A percentile compares a stretch with the other conserved stretches of the same genome.
Evolutionary conservation across 2,329 filamentous ascomycete species (phyloP).

Genomic region (Arthroderma sp.): DNA sequence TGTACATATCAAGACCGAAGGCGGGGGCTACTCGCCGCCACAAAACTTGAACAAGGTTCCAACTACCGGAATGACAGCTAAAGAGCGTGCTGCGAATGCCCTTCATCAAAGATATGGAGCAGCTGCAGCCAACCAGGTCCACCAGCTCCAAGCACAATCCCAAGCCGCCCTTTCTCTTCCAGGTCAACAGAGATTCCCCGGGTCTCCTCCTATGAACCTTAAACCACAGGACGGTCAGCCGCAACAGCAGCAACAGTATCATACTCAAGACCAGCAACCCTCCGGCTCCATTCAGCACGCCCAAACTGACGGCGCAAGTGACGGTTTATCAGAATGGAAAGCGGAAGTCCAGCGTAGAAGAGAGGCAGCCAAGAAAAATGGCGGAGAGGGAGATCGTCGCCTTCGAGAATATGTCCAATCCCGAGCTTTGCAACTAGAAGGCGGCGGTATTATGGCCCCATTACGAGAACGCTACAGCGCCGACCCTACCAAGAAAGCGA

Average conservation of each 20-base stretch:
- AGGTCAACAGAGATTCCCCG: conserved; percentile 19
- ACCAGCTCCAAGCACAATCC: conserved; percentile 30
- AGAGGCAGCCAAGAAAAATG: conserved; percentile 24
- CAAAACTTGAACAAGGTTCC: conserved; percentile 14
- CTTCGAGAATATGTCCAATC: conserved; percentile 31
- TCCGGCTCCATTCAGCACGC: conserved; percentile 31
- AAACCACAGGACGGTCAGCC: conserved; percentile 3
- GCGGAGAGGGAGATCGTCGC: conserved; percentile 24
- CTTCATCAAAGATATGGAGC: conserved; percentile 37
- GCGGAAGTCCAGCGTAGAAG: conserved; percentile 32
- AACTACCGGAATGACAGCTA: conserved; percentile 23
- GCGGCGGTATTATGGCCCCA: conserved; percentile 32
- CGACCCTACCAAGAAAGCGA: conserved; percentile 27
- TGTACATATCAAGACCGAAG: conserved; percentile 41
- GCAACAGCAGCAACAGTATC: conserved; percentile 15
- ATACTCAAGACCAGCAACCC: conserved; percentile 25
- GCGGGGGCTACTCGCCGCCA: conserved; percentile 28
- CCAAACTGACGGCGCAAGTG: conserved; percentile 65
- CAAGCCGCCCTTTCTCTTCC: conserved; percentile 23
- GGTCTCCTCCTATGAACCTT: conserved; percentile 1
- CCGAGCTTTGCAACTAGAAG: conserved; percentile 31
- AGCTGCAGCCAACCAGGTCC: conserved; percentile 30
- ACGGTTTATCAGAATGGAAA: conserved; percentile 44
- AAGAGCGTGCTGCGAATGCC: conserved; percentile 40
- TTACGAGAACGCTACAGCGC: conserved; percentile 25